A percentile compares a stretch with the other conserved stretches of the same genome.
These are phyloP conservation scores for Colletotrichum costaricense DNA, from an alignment of 2,329 filamentous ascomycete species.

Conservation along the genomic window DNA sequence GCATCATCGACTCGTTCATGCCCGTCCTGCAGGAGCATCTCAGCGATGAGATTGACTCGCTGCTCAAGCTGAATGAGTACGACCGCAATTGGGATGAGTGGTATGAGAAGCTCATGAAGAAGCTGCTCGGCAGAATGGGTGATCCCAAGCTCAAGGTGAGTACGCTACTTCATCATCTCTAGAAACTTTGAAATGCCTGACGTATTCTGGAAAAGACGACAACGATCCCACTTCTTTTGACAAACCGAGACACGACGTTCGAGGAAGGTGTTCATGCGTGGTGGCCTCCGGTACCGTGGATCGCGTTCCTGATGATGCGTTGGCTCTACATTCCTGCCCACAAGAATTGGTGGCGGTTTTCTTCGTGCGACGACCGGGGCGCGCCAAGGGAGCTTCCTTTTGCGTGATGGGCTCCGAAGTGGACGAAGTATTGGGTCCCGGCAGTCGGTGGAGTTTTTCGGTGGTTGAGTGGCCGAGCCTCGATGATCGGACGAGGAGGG, in stretches of 20 bases:
- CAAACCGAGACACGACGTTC: slow-evolving; percentile 41
- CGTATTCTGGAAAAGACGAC: slow-evolving; percentile 7
- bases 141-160: slow-evolving; percentile 38
- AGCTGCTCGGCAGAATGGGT: slow-evolving; percentile 35
- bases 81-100: slow-evolving; percentile 48
- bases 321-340: slow-evolving; percentile 48
- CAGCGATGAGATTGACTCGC: slow-evolving; percentile 50
- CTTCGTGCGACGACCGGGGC: slow-evolving; percentile 44
- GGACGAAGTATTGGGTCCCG: neutral
- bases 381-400: slow-evolving; percentile 49
- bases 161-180: neutral
- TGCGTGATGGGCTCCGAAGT: slow-evolving; percentile 38
- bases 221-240: slow-evolving; percentile 37
- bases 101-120: slow-evolving; percentile 38
- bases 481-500: neutral
- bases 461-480: neutral
- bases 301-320: slow-evolving; percentile 43
- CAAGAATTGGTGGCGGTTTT: slow-evolving; percentile 50
- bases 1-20: slow-evolving; percentile 50
- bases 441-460: neutral
- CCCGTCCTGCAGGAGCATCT: slow-evolving; percentile 49
- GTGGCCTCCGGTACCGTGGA: slow-evolving; percentile 44
- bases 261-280: slow-evolving; percentile 38
- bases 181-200: neutral
- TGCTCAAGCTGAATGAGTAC: slow-evolving; percentile 47